Percentiles rank a stretch among this genome's conserved stretches.
phyloP scores from a whole-genome alignment of 345 rosid species.

The Trapa incisa region DNA sequence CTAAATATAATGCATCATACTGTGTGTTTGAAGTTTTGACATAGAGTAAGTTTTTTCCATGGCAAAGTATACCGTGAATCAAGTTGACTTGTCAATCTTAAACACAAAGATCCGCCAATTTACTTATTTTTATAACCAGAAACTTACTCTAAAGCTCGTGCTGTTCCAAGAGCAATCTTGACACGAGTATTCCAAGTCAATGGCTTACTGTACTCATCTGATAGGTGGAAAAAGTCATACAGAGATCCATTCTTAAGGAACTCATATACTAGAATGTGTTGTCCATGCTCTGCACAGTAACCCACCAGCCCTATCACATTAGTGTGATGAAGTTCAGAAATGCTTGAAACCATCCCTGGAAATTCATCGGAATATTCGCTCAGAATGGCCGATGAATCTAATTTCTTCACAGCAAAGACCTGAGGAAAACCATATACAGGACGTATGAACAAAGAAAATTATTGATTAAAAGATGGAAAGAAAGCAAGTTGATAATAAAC shows the following conservation, averaged over 20 bases:
- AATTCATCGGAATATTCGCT: constrained; percentile 58
- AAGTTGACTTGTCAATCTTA: not conserved
- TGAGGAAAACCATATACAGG: constrained; percentile 4
- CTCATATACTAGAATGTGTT: constrained; percentile 77
- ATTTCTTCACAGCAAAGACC: constrained; percentile 94
- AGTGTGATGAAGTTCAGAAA: constrained; percentile 74
- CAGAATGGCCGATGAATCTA: constrained; percentile 67
- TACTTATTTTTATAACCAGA: not conserved
- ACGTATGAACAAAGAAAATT: not conserved
- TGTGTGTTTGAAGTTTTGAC: too few species aligned
- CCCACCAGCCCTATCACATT: constrained; percentile 82
- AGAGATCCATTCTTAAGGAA: constrained; percentile 84
- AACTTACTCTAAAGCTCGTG: constrained; percentile 90
- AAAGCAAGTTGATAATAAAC: not conserved
- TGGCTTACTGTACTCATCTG: constrained; percentile 70
- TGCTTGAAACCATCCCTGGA: constrained; percentile 63
- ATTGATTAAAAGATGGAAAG: too few species aligned
- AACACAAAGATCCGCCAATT: not conserved
- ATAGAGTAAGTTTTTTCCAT: too few species aligned
- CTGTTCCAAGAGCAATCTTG: constrained; percentile 91
- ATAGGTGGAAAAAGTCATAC: constrained; percentile 69
- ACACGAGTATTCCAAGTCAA: constrained; percentile 92
- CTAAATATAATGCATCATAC: too few species aligned
- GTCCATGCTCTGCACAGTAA: constrained; percentile 92
- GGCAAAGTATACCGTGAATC: not conserved